These are phyloP conservation scores for Sphagnum tenellum DNA, from an alignment of 225 moss, liverwort and hornwort species.

Conservation along the genomic window DNA sequence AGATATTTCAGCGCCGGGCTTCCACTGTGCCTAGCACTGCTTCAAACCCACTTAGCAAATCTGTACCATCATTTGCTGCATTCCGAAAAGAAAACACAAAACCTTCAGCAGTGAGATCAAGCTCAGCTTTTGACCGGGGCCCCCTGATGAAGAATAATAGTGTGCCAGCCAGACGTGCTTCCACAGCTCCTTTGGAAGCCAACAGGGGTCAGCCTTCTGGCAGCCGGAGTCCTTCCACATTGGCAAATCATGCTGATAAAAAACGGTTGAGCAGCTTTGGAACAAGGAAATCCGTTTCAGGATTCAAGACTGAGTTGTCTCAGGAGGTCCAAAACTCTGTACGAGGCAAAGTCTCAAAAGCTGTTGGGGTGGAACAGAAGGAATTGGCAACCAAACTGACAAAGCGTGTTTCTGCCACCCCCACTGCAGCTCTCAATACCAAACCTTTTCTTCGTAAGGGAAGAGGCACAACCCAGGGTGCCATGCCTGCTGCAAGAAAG, in stretches of 20 bases:
- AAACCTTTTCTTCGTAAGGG: slow-evolving; percentile 96
- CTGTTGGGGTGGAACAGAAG: slow-evolving; percentile 20
- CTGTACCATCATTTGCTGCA: slow-evolving; percentile 78
- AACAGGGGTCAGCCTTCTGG: slow-evolving; percentile 41
- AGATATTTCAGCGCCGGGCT: slow-evolving; percentile 36
- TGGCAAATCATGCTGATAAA: too few species aligned
- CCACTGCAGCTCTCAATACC: slow-evolving; percentile 41
- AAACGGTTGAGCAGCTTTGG: too few species aligned
- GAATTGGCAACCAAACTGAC: slow-evolving; percentile 16
- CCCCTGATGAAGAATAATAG: slow-evolving; percentile 58
- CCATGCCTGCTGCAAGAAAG: slow-evolving; percentile 62
- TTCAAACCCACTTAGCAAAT: slow-evolving; percentile 74
- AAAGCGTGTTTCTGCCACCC: slow-evolving; percentile 33
- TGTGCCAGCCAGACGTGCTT: slow-evolving; percentile 41
- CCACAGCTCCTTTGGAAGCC: slow-evolving; percentile 44
- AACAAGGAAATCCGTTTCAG: too few species aligned
- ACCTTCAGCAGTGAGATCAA: slow-evolving; percentile 50
- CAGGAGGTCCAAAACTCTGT: slow-evolving; percentile 18
- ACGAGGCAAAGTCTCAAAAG: slow-evolving; percentile 42
- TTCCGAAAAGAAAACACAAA: slow-evolving; percentile 92
- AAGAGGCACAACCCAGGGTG: slow-evolving; percentile 80
- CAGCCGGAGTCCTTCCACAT: too few species aligned
- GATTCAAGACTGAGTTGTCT: slow-evolving; percentile 18
- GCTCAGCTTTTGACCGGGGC: slow-evolving; percentile 47
- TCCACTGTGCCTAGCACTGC: slow-evolving; percentile 30